Percentiles rank a stretch among this genome's conserved stretches.
These are phyloP conservation scores for Linanthus parryae DNA, from an alignment of 148 eudicot species.

Conservation along the genomic window DNA sequence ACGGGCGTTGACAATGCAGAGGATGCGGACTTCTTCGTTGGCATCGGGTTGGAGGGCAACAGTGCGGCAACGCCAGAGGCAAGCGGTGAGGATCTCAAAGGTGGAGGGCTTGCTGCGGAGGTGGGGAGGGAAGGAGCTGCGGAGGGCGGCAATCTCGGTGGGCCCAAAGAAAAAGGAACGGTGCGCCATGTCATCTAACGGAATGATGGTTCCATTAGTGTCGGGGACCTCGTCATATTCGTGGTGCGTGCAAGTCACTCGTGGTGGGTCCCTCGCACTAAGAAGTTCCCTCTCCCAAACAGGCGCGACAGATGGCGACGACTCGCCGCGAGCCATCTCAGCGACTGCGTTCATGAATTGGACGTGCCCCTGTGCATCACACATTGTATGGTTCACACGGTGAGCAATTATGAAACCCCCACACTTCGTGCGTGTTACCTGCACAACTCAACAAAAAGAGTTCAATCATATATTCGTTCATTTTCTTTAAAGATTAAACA, in stretches of 20 bases:
- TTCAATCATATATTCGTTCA: neutral
- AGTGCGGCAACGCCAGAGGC: no score
- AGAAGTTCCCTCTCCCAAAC: no score
- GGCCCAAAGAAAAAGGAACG: no score
- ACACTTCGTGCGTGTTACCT: conserved; percentile 11
- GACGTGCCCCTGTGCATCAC: conserved; percentile 12
- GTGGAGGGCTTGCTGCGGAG: no score
- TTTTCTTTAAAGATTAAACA: neutral
- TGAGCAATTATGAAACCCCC: conserved; percentile 12
- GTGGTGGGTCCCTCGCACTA: no score
- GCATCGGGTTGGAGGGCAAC: neutral
- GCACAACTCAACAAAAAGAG: neutral
- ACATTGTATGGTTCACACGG: conserved; percentile 16
- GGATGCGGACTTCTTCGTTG: neutral
- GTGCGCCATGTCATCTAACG: no score
- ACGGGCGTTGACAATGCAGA: neutral
- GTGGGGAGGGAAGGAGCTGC: neutral
- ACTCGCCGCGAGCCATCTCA: no score
- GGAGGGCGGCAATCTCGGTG: neutral
- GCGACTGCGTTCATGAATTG: no score
- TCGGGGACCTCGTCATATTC: neutral
- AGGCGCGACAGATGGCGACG: no score
- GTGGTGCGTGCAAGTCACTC: neutral
- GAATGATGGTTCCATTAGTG: neutral
- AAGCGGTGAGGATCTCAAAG: no score